Evolutionary conservation across 2,329 filamentous ascomycete species (phyloP).

Genomic region (Hortaea sp.): DNA sequence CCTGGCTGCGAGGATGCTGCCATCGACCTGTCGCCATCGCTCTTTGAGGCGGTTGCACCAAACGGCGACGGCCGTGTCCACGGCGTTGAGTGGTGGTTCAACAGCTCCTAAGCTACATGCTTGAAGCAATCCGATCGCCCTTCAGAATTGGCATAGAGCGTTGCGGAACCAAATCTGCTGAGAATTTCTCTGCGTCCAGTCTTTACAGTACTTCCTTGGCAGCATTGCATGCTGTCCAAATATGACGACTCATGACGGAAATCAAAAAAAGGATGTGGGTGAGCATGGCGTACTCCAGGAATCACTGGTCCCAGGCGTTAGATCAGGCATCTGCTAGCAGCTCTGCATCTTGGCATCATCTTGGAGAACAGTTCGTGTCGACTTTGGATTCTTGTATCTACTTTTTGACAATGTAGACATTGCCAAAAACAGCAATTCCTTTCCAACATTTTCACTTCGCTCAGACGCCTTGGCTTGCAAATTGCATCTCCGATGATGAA

Average conservation of each 20-base stretch:
- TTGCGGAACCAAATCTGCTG: neutral
- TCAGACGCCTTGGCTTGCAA: neutral
- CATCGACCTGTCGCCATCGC: conserved; percentile 49
- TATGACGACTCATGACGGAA: neutral
- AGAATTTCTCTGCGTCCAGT: neutral
- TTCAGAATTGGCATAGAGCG: neutral
- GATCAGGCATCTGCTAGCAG: neutral
- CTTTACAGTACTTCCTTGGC: neutral
- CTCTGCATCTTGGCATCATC: neutral
- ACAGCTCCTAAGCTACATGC: neutral
- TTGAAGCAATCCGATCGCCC: neutral
- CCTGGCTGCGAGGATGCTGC: conserved; percentile 48
- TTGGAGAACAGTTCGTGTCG: neutral
- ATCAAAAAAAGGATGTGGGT: neutral
- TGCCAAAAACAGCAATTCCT: too few relatives aligned
- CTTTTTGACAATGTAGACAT: too few relatives aligned
- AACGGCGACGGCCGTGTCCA: conserved; percentile 26
- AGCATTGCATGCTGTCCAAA: neutral
- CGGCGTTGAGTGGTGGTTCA: conserved; percentile 34
- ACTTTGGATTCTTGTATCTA: neutral
- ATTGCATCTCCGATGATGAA: neutral
- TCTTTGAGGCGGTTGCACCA: conserved; percentile 28
- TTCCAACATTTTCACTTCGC: neutral
- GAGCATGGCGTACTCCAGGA: neutral
- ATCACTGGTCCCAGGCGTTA: neutral